These are phyloP conservation scores for Galerina marginata DNA, from an alignment of 768 basidiomycete genomes.

Conservation along the genomic window DNA sequence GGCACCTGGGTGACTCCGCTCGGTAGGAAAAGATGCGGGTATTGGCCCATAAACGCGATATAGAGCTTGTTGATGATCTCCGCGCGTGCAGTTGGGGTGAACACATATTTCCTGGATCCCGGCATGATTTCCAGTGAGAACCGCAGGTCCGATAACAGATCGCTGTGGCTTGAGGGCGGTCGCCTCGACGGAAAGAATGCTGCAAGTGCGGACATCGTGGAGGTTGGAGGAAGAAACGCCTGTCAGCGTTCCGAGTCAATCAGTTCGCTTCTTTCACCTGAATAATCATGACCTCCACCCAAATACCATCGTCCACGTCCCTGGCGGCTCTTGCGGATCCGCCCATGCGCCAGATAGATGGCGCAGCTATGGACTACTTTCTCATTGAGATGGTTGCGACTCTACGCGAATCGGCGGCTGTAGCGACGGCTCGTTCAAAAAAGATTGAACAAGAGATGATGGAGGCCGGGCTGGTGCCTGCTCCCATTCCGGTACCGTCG, in stretches of 20 bases:
- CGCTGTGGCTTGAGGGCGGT: constrained; percentile 34
- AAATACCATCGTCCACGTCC: constrained; percentile 21
- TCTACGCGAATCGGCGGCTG: constrained; percentile 73
- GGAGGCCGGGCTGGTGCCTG: constrained; percentile 74
- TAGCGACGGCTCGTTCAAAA: constrained; percentile 70
- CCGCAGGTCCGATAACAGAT: constrained; percentile 74
- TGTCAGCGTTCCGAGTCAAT: background rate
- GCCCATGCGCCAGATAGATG: constrained; percentile 64
- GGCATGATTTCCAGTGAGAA: constrained; percentile 85
- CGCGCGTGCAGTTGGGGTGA: constrained; percentile 74
- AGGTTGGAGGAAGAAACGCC: background rate
- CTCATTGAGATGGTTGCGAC: constrained; percentile 81
- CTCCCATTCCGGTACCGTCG: constrained; percentile 45
- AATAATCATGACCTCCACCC: constrained; percentile 28
- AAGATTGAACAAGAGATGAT: constrained; percentile 80
- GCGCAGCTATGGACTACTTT: constrained; percentile 82
- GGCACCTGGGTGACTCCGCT: constrained; percentile 67
- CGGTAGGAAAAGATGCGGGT: constrained; percentile 75
- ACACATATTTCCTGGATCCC: constrained; percentile 76
- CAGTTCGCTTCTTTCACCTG: constrained; percentile 16
- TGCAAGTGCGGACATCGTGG: constrained; percentile 21
- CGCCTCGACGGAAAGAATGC: constrained; percentile 32
- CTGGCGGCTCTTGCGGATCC: constrained; percentile 70
- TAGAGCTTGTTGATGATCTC: constrained; percentile 86
- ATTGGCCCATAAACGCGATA: constrained; percentile 80